These are phyloP conservation scores for Psilocybe subaeruginosa DNA, from an alignment of 768 basidiomycete species.

Conservation along the genomic window DNA sequence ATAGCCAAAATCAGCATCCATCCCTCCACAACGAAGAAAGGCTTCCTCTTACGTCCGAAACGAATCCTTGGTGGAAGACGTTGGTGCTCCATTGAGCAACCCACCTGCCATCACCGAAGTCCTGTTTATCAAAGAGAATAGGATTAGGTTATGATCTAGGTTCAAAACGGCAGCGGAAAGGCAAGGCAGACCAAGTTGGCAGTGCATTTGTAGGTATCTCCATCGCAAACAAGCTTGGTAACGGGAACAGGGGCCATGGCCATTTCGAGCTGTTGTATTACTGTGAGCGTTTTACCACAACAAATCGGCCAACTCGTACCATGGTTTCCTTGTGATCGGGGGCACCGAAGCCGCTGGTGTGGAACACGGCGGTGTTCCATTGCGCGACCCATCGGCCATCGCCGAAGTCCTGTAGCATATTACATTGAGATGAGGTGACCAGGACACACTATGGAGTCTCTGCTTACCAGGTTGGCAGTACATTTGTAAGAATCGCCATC, in stretches of 20 bases:
- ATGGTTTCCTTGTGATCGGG: too few relatives aligned
- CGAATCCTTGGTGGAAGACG: conserved; percentile 5
- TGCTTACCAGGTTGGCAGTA: too few relatives aligned
- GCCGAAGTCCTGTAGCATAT: neutral
- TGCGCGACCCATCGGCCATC: neutral
- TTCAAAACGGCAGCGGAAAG: too few relatives aligned
- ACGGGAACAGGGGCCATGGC: conserved; percentile 6
- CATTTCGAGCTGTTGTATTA: too few relatives aligned
- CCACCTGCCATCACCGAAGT: conserved; percentile 11
- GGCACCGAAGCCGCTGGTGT: neutral
- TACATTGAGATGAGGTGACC: too few relatives aligned
- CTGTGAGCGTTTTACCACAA: too few relatives aligned
- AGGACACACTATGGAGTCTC: too few relatives aligned
- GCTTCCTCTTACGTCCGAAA: neutral
- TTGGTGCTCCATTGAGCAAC: conserved; percentile 14
- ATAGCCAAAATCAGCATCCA: neutral
- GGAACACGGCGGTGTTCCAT: neutral
- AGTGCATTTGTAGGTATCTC: conserved; percentile 9
- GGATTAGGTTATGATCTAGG: neutral
- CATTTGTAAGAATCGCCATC: too few relatives aligned
- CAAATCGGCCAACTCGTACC: too few relatives aligned
- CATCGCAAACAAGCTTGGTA: conserved; percentile 7
- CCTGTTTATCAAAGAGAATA: neutral
- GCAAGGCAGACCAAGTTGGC: neutral
- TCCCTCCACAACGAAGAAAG: too few relatives aligned